Evolutionary conservation across 768 basidiomycete species (phyloP), one percentile per base, ranked within the genome.

Genomic region (Gymnopilus junonius): DNA sequence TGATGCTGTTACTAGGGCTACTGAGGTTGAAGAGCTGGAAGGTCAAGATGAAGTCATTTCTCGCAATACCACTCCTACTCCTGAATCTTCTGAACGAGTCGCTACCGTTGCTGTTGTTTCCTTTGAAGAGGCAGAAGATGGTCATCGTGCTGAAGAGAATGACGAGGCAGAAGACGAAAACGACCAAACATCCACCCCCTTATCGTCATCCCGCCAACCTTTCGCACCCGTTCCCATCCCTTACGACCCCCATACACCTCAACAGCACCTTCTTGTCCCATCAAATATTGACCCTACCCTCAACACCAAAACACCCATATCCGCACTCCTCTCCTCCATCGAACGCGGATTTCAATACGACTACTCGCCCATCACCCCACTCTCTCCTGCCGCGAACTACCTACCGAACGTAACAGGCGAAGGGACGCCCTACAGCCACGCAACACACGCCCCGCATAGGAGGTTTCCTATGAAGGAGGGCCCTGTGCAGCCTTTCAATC

Each of bases 261-360:
- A 63, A 34, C 70, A 67, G 59, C 58, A 27, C 11, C 55, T 65
- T 21, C 55, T 65, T 25, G 37, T 69, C 46, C 67, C 68, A 35
- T 62, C 32, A 45, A 56, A 15, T 40, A 23, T 59, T 6, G 37
- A 46, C 1, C 37, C 60, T 45, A 43, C 58, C n/a, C 34, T 67
- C 8, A 56, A 65, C 0, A 59, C 66, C 34, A 85, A 80, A 64
- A 91, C 90, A 31, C 90, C 90, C 2, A 91, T 91, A 51, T 89
- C 90, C 7, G 78, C 84, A 8, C 80, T 91, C 31, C 75, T 88
- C 46, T 77, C 80, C 15, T 83, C 88, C 2, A 91, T 91, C 59
- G 83, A 91, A 65, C 83, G 81, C 15, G 90, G 89, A 32, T 91
- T 91, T 72, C 72, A 87, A n/a, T 82, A 55, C 53, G 63, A 64